Conservation (phyloP, 2,329 filamentous ascomycete genomes). For the Clathrospora elynae region DNA sequence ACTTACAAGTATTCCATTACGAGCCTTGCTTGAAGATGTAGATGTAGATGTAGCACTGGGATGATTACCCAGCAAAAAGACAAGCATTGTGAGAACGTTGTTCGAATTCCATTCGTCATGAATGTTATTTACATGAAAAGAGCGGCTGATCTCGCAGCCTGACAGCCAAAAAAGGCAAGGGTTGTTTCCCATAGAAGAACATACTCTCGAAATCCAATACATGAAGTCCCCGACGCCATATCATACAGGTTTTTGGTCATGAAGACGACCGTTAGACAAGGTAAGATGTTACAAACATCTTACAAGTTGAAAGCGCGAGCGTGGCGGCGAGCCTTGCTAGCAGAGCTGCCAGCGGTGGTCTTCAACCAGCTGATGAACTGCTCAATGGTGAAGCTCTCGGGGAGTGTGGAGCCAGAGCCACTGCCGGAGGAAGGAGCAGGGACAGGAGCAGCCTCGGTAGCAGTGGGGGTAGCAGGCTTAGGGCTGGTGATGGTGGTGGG, state of each 20-base stretch:
- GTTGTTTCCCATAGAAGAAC: conserved; percentile 13
- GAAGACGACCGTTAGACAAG: conserved; percentile 3
- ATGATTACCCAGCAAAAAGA: too few species aligned
- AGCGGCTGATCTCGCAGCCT: conserved; percentile 19
- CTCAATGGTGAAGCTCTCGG: conserved; percentile 36
- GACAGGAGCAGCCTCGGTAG: conserved; percentile 11
- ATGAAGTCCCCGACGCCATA: conserved; percentile 12
- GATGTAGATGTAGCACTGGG: too few species aligned
- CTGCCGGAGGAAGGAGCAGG: conserved; percentile 14
- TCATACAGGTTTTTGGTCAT: conserved; percentile 9
- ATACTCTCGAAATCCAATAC: conserved; percentile 16
- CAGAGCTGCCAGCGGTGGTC: conserved; percentile 26
- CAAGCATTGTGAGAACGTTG: too few species aligned
- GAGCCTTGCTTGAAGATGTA: too few species aligned
- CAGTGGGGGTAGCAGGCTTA: conserved; percentile 13
- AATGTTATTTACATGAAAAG: conserved; percentile 22
- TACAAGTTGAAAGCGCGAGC: conserved; percentile 49
- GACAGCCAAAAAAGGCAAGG: conserved; percentile 6
- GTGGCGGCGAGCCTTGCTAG: conserved; percentile 38
- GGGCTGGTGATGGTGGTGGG: conserved; percentile 14
- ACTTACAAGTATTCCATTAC: too few species aligned
- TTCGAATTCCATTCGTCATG: conserved; percentile 26
- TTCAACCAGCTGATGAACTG: conserved; percentile 41
- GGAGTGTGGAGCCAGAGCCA: conserved; percentile 28
- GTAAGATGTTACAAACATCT: conserved; percentile 16